These are phyloP conservation scores for Tricholoma sp. DNA, from an alignment of 768 basidiomycete species.

Conservation along the genomic window DNA sequence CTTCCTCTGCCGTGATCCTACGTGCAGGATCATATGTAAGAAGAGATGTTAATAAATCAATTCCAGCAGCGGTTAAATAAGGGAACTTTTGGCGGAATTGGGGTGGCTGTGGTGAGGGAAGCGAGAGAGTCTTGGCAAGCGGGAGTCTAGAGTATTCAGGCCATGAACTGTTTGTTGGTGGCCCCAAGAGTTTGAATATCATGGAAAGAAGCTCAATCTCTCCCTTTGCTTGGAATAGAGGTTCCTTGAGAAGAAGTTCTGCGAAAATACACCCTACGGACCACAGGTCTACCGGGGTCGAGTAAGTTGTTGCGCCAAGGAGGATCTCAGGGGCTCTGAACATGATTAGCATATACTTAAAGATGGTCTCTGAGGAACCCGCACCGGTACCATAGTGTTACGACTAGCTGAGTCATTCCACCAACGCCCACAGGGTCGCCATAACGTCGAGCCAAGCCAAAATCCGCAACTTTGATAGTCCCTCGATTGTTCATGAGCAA, in stretches of 20 bases:
- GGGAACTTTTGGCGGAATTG: conserved; percentile 85
- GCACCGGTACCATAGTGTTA: conserved; percentile 98
- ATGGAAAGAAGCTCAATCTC: conserved; percentile 89
- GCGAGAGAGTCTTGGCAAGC: conserved; percentile 69
- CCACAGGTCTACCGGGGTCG: conserved; percentile 97
- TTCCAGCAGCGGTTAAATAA: conserved; percentile 76
- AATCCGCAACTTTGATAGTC: conserved; percentile 98
- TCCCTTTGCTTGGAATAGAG: conserved; percentile 94
- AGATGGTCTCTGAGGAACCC: conserved; percentile 9
- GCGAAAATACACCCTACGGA: conserved; percentile 98
- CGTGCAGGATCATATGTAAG: conserved; percentile 86
- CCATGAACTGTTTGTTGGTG: conserved; percentile 87
- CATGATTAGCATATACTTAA: conserved; percentile 8
- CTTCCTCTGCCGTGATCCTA: conserved; percentile 87
- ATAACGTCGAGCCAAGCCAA: conserved; percentile 91
- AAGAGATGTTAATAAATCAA: conserved; percentile 78
- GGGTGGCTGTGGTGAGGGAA: conserved; percentile 69
- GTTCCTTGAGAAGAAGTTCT: conserved; percentile 91
- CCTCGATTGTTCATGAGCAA: conserved; percentile 98
- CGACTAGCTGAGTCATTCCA: conserved; percentile 97
- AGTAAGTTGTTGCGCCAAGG: conserved; percentile 88
- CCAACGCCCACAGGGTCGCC: conserved; percentile 95
- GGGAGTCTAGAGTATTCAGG: conserved; percentile 79
- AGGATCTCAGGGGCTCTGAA: conserved; percentile 91
- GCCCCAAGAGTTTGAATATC: conserved; percentile 93